phyloP scores from a whole-genome alignment of 2,329 filamentous ascomycete genomes.

The Ceratocystis destructans region DNA sequence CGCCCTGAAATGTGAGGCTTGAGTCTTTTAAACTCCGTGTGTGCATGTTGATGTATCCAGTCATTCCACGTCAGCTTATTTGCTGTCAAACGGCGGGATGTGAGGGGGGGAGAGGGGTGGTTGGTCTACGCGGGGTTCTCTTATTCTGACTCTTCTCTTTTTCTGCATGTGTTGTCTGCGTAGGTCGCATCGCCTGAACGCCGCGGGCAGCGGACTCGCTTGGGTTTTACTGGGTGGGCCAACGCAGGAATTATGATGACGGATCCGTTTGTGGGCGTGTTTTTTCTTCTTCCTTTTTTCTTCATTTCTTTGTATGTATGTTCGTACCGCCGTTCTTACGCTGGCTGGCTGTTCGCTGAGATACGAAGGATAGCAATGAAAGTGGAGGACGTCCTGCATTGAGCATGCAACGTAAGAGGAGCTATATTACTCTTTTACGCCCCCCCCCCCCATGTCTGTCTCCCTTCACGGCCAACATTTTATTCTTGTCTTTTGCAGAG shows the following conservation, averaged over 20 bases:
- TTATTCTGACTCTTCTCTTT: no score
- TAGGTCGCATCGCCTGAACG: no score
- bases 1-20: not conserved
- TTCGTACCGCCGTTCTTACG: not conserved
- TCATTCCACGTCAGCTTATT: constrained; percentile 2
- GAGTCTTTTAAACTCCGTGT: not conserved
- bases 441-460: not conserved
- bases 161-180: no score
- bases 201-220: no score
- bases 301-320: not conserved
- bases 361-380: not conserved
- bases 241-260: no score
- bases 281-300: not conserved
- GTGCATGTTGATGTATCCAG: not conserved
- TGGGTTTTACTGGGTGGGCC: no score
- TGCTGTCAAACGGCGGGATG: not conserved
- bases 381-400: not conserved
- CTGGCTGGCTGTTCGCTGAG: not conserved
- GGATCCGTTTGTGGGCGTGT: not conserved
- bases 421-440: not conserved
- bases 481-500: not conserved
- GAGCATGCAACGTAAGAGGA: not conserved
- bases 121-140: no score
- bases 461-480: not conserved
- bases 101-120: no score